Percentiles rank a stretch among this genome's conserved stretches.
Conservation (phyloP, 2,329 filamentous ascomycete genomes). For the Dendryphion nanum region DNA sequence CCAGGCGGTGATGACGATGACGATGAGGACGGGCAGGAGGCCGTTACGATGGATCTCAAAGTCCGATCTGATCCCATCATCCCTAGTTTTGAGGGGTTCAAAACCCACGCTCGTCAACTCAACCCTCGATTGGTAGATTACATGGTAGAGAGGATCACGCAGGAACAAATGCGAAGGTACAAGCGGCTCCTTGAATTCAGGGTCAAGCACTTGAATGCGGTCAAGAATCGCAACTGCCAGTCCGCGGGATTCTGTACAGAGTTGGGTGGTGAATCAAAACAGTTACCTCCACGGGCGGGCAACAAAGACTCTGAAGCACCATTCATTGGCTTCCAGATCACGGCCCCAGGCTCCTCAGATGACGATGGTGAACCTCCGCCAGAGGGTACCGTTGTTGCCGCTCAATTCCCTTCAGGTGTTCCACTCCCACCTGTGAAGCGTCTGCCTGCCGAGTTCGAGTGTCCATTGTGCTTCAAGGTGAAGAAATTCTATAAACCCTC, state of each 20-base stretch:
- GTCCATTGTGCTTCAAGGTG: conserved; percentile 77
- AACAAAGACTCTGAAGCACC: conserved; percentile 59
- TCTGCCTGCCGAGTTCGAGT: conserved; percentile 86
- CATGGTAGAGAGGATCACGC: conserved; percentile 76
- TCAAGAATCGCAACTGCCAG: conserved; percentile 58
- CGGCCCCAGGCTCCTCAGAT: conserved; percentile 57
- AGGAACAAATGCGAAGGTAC: conserved; percentile 77
- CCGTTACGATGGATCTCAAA: conserved; percentile 60
- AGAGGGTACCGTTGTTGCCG: conserved; percentile 67
- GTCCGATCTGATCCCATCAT: conserved; percentile 66
- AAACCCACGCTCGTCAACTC: conserved; percentile 67
- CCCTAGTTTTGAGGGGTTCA: conserved; percentile 75
- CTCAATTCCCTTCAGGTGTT: conserved; percentile 77
- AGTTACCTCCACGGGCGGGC: conserved; percentile 61
- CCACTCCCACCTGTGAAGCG: conserved; percentile 74
- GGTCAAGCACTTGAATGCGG: conserved; percentile 66
- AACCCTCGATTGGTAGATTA: conserved; percentile 70
- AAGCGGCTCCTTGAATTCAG: conserved; percentile 71
- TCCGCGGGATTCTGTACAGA: conserved; percentile 64
- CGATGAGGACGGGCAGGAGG: conserved; percentile 48
- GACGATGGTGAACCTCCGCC: conserved; percentile 64
- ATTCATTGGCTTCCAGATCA: conserved; percentile 55
- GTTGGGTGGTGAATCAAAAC: conserved; percentile 63
- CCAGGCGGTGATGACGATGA: conserved; percentile 40
- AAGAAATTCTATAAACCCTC: conserved; percentile 90